Base-by-base conservation (phyloP, 371 early-diverging fungal genomes). In the Modicella reniformis region DNA sequence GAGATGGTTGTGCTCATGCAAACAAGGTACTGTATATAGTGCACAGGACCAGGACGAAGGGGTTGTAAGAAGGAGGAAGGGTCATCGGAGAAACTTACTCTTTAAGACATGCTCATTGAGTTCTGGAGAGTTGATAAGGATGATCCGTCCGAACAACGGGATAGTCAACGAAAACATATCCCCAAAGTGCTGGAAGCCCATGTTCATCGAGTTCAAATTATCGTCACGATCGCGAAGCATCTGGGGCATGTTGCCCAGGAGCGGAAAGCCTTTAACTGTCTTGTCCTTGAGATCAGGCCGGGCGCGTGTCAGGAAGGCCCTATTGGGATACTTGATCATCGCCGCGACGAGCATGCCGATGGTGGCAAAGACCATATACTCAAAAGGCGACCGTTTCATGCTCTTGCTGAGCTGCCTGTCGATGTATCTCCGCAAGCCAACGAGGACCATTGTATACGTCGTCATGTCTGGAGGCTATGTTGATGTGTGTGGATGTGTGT, bases 281-380 rank as follows among this genome's bases (percentile, higher is more conserved):
- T 71, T 66, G 63, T 41, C 69, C 32, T 74, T 75, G 23, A 75
- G 53, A 30, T 75, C 75, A 2, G 75, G 75, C 26, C 75, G 62
- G 7, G 70, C 62, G 0, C 58, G 33, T 41, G 59, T 58, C 21
- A 70, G 41, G 25, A 75, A 33, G 32, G 75, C 75, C 3, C 75
- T 55, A 50, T 75, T 62, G 34, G 75, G 75, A 34, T 75, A 75
- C 30, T 75, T 75, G 15, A 63, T 34, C 17, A 75, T 61, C 3
- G 75, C 75, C 8, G 59, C 58, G 26, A 76, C 30, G 26, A 76
- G 62, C 21, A 64, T 50, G 1, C 68, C 76, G 26, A 76, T 34
- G 21, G 72, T 66, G 2, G 63, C 70, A 26, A 76, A 50, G 40
- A 71, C 65, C 8, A 71, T 32, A 40, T 71, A 76, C 25, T 71